Percentiles rank a stretch among this genome's conserved stretches.
phyloP scores from a whole-genome alignment of 129 eudicot species.

The Tagetes patula region DNA sequence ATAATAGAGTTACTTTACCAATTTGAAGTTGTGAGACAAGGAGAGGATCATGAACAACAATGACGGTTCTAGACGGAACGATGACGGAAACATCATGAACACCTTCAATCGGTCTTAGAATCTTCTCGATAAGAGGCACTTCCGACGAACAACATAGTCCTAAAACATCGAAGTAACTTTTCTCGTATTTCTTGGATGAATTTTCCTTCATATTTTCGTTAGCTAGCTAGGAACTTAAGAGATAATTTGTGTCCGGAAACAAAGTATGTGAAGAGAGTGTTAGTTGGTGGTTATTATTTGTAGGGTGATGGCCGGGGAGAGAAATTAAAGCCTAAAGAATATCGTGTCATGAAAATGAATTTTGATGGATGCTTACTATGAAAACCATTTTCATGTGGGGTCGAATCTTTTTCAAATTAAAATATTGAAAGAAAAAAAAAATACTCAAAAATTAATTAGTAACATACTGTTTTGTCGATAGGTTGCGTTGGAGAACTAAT shows the following conservation, averaged over 20 bases:
- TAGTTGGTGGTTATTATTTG: neutral
- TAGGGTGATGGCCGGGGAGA: slow-evolving; percentile 20
- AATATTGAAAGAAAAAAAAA: neutral
- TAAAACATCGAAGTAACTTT: slow-evolving; percentile 75
- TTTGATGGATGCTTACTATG: slow-evolving; percentile 19
- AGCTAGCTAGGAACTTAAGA: too few relatives aligned
- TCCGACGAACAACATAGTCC: slow-evolving; percentile 85
- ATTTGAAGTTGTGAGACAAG: slow-evolving; percentile 62
- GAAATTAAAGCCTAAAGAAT: too few relatives aligned
- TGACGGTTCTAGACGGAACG: slow-evolving; percentile 70
- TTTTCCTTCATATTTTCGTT: slow-evolving; percentile 18
- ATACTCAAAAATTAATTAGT: neutral
- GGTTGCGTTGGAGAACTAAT: neutral
- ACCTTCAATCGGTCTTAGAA: slow-evolving; percentile 59
- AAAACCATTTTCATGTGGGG: slow-evolving; percentile 19
- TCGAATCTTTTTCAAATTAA: slow-evolving; percentile 7
- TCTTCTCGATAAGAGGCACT: slow-evolving; percentile 64
- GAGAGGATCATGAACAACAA: slow-evolving; percentile 66
- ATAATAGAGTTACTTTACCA: slow-evolving; percentile 39
- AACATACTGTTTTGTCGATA: neutral
- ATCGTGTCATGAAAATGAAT: slow-evolving; percentile 13
- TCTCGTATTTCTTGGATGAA: slow-evolving; percentile 41
- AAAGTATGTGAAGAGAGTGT: neutral
- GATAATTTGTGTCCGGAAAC: neutral
- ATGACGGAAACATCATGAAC: slow-evolving; percentile 57